Base-by-base conservation (phyloP, 345 rosid genomes). In the Pistacia atlantica region DNA sequence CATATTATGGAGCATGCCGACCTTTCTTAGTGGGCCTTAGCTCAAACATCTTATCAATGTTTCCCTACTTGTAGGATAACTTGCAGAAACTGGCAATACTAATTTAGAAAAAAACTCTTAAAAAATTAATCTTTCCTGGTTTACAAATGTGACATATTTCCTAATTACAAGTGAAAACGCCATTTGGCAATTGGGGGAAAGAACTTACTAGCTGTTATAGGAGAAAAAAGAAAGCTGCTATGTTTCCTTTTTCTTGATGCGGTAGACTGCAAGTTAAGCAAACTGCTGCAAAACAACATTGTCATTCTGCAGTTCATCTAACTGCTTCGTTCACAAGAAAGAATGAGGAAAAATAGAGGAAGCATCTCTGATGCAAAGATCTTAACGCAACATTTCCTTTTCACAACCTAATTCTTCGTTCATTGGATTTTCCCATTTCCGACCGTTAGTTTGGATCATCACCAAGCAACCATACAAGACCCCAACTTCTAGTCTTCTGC, bases 181-280 rank as follows among this genome's bases (percentile, higher is more conserved):
- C 72, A 1, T 17, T n/a, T 16, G 59, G 42, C 20, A 8, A 8
- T 20, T 31, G 37, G 57, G 57, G 38, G 14, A 51, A 68, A 31
- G 7, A n/a, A 22, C 11, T 49, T 48, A 12, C 55, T 49, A 11
- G 11, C 8, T 7, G 46, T 10, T 11, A 28, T 2, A 49, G 58
- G 28, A 22, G 12, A 25, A 18, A 57, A 28, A 16, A 45, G 16
- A 38, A 18, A 17, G 59, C 25, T 68, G 76, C 78, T 75, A 51
- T 38, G 77, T 31, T 73, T 77, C 66, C 75, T 79, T 75, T 75
- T 77, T 69, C 51, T 62, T 66, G 74, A 59, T 77, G 79, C 33
- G 84, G 86, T 83, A 66, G 84, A 87, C 90, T 80, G 87, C 82
- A 88, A 86, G 88, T 71, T 78, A 90, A 90, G 92, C 87, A 88